phyloP scores from a whole-genome alignment of 345 rosid species.

The Moricandia moricandioides region DNA sequence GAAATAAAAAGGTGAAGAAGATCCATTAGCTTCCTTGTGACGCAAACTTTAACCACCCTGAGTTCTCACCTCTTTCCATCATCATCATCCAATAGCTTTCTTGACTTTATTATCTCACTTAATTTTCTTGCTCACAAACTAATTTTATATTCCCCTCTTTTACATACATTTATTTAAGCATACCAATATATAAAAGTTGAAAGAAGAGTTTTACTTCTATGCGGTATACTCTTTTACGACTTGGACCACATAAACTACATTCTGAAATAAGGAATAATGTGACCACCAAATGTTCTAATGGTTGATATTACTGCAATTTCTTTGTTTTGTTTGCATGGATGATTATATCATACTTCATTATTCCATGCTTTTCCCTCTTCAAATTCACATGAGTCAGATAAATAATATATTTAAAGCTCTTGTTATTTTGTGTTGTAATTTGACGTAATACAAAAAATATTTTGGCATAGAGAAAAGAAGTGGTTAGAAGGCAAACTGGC shows the following conservation, averaged over 20 bases:
- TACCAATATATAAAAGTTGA: neutral
- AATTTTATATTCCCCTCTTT: neutral
- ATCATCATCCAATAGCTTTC: conserved; percentile 9
- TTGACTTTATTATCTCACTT: conserved; percentile 12
- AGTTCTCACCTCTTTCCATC: conserved; percentile 35
- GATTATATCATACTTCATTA: neutral
- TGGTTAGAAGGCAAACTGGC: conserved; percentile 32
- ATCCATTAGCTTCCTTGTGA: conserved; percentile 24
- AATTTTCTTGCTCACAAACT: neutral
- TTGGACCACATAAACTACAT: conserved; percentile 11
- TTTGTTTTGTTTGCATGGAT: too few relatives aligned
- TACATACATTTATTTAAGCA: neutral
- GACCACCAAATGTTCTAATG: conserved; percentile 13
- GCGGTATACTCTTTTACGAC: neutral
- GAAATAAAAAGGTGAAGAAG: too few relatives aligned
- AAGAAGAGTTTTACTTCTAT: neutral
- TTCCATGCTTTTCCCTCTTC: neutral
- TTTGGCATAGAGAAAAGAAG: conserved; percentile 3
- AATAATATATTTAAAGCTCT: neutral
- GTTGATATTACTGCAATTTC: conserved; percentile 1
- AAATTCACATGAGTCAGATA: neutral
- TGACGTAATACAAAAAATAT: neutral
- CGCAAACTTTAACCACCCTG: conserved; percentile 30
- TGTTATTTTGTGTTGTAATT: neutral
- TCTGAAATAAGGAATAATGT: conserved; percentile 2